phyloP scores from a whole-genome alignment of 108 stramenopile species.

The Fragilariopsis cylindrus region DNA sequence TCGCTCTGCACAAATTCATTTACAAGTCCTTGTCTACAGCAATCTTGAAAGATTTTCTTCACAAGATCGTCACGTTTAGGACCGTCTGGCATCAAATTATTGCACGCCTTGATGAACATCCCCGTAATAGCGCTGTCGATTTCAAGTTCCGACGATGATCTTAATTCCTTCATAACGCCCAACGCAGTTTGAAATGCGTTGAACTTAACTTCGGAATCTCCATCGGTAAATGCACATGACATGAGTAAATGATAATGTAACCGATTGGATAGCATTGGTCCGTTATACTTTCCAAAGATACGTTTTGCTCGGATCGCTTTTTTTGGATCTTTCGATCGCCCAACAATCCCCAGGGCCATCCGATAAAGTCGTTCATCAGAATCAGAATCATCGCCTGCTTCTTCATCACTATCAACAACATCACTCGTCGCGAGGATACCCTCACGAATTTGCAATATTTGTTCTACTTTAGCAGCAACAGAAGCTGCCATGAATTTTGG shows the following conservation, averaged over 20 bases:
- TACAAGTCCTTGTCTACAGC: constrained; percentile 45
- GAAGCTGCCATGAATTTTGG: neutral
- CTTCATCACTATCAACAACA: neutral
- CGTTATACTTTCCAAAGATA: constrained; percentile 44
- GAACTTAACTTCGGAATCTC: constrained; percentile 25
- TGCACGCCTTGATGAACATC: constrained; percentile 42
- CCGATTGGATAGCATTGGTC: constrained; percentile 4
- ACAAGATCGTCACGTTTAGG: constrained; percentile 44
- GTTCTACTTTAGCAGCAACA: constrained; percentile 40
- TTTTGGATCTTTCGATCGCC: constrained; percentile 44
- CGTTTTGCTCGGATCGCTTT: constrained; percentile 54
- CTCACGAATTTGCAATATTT: constrained; percentile 39
- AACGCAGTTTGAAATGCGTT: constrained; percentile 47
- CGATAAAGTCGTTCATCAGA: constrained; percentile 34
- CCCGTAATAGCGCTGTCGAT: constrained; percentile 26
- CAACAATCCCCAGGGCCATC: constrained; percentile 48
- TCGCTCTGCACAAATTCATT: constrained; percentile 41
- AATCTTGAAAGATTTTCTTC: constrained; percentile 41
- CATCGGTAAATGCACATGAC: constrained; percentile 40
- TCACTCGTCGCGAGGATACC: constrained; percentile 10
- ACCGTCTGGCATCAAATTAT: constrained; percentile 36
- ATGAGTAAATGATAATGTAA: constrained; percentile 35
- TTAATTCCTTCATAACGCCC: constrained; percentile 27
- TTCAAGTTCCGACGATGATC: neutral
- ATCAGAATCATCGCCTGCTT: neutral